Evolutionary conservation across 2,329 filamentous ascomycete species (phyloP).

Genomic region (Claviceps pazoutovae): DNA sequence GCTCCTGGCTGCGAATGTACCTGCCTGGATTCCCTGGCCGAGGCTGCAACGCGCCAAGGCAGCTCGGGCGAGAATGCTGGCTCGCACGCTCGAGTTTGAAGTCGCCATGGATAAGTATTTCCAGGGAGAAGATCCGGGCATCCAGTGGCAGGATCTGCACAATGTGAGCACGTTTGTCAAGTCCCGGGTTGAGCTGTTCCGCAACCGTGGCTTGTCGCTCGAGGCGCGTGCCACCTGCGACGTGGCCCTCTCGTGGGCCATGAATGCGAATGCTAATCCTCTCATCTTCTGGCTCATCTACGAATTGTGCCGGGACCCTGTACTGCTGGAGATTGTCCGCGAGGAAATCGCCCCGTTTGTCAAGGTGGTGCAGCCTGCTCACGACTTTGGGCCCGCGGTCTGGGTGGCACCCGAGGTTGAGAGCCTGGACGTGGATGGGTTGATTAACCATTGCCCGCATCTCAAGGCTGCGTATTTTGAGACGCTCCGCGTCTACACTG

Average conservation of each 20-base stretch:
- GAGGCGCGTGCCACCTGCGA: conserved; percentile 21
- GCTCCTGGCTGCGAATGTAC: conserved; percentile 16
- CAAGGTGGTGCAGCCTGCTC: conserved; percentile 17
- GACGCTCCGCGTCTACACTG: conserved; percentile 25
- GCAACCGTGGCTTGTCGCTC: conserved; percentile 16
- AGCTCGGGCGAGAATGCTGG: conserved; percentile 16
- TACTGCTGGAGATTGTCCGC: conserved; percentile 24
- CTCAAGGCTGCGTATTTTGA: conserved; percentile 27
- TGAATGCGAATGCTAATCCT: conserved; percentile 24
- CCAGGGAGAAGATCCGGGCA: conserved; percentile 17
- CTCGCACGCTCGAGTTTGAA: conserved; percentile 20
- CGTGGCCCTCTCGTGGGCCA: conserved; percentile 22
- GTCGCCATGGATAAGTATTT: conserved; percentile 21
- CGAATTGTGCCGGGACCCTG: conserved; percentile 24
- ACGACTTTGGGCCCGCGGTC: conserved; percentile 23
- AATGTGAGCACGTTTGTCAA: conserved; percentile 21
- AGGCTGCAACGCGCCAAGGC: conserved; percentile 18
- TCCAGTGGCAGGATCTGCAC: conserved; percentile 23
- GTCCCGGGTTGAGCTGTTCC: conserved; percentile 16
- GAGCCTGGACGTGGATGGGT: conserved; percentile 21
- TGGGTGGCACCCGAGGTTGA: conserved; percentile 21
- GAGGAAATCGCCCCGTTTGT: conserved; percentile 23
- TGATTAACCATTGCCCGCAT: conserved; percentile 22
- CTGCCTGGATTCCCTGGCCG: conserved; percentile 20
- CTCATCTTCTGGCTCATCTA: conserved; percentile 28